Evolutionary conservation across 2,329 filamentous ascomycete species (phyloP), one percentile per base, ranked within the genome.

Genomic region (Monosporascus sp.): DNA sequence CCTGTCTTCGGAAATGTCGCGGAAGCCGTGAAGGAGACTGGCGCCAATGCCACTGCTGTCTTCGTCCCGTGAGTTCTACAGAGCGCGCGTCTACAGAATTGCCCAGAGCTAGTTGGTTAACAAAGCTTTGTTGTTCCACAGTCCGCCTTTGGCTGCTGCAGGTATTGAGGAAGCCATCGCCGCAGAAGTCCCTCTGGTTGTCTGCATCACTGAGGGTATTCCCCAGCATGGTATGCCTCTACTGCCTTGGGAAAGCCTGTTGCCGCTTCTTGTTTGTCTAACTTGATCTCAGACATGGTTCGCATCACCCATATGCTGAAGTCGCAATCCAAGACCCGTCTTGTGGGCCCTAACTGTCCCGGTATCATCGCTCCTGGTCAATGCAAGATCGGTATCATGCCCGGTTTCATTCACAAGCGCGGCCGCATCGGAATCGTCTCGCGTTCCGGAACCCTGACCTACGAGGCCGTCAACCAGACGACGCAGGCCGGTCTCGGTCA

Each of bases 331-430:
- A 97, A 97, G 85, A 97, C 93, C 64, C 89, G 94, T 71, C 84
- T 99, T 68, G 91, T 97, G 59, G 93, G 93, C 64, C 93, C 93
- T 69, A 99, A 97, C 82, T 99, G 94, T 82, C 94, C 94, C 61
- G 94, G 93, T 73, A 93, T 97, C 77, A 97, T 97, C 75, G 93
- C 82, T 52, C 84, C 84, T 57, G 94, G 93, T 67, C 93, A 96
- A 85, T 99, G 94, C 86, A 99, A 99, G 82, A 97, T 99, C 71
- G 94, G 94, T 72, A 99, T 99, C 80, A 97, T 99, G 94, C 91
- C 94, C 61, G 94, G 94, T 68, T 97, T 97, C 83, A 97, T 99
- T 80, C 94, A 99, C 86, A 97, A 97, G 85, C 91, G 92, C 76
- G 94, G 94, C 67, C 92, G 94, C 74, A 92, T 99, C 71, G 94